A percentile compares a stretch with the other conserved stretches of the same genome.
phyloP scores from a whole-genome alignment of 768 basidiomycete species.

The Rhizopogon salebrosus region DNA sequence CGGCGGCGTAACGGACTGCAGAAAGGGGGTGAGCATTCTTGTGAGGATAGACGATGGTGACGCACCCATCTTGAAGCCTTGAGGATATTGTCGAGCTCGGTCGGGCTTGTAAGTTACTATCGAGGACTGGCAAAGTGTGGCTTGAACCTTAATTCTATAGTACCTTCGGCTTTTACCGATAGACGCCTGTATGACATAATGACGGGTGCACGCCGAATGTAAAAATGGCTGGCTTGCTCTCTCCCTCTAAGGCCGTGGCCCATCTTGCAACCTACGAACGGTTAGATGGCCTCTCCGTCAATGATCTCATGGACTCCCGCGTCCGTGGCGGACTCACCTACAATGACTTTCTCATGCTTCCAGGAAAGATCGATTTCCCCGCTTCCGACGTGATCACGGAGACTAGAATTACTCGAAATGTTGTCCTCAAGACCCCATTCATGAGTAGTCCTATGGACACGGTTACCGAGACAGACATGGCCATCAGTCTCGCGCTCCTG shows the following conservation, averaged over 20 bases:
- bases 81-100: slow-evolving; percentile 37
- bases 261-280: slow-evolving; percentile 69
- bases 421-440: slow-evolving; percentile 90
- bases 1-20: slow-evolving; percentile 90
- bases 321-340: slow-evolving; percentile 92
- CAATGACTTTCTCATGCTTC: slow-evolving; percentile 92
- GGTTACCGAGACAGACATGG: slow-evolving; percentile 94
- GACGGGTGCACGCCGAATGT: background rate
- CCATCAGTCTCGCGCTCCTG: slow-evolving; percentile 87
- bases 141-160: slow-evolving; percentile 27
- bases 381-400: slow-evolving; percentile 78
- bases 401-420: slow-evolving; percentile 85
- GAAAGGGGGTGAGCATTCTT: slow-evolving; percentile 14
- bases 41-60: slow-evolving; percentile 21
- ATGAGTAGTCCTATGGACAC: slow-evolving; percentile 99
- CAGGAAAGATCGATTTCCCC: slow-evolving; percentile 93
- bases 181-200: background rate
- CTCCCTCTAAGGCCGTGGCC: slow-evolving; percentile 67
- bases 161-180: slow-evolving; percentile 23
- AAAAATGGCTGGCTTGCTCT: slow-evolving; percentile 25
- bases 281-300: slow-evolving; percentile 78
- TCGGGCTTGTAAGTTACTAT: slow-evolving; percentile 48
- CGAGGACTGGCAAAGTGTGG: slow-evolving; percentile 38
- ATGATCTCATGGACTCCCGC: slow-evolving; percentile 83
- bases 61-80: slow-evolving; percentile 53